phyloP scores from a whole-genome alignment of 768 basidiomycete species.

The Podaxis sp. region DNA sequence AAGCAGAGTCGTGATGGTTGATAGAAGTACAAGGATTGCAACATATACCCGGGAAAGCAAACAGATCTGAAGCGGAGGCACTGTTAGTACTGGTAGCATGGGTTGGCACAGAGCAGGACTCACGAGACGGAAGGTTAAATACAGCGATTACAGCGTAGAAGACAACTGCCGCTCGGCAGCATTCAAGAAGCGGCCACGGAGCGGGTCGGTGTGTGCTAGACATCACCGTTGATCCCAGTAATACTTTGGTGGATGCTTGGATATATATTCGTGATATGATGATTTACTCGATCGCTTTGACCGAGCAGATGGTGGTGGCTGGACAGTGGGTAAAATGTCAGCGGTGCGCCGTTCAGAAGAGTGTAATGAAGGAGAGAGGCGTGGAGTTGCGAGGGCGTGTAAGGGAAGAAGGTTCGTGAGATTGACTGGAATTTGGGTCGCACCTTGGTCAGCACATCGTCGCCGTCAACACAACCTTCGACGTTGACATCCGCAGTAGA shows the following conservation, averaged over 20 bases:
- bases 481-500: not conserved
- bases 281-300: conserved; percentile 20
- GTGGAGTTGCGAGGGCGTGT: not conserved
- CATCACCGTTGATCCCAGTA: conserved; percentile 30
- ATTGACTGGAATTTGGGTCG: not conserved
- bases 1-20: not conserved
- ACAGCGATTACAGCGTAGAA: not conserved
- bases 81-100: no score
- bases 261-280: conserved; percentile 26
- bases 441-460: not conserved
- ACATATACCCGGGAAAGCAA: not conserved
- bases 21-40: conserved; percentile 12
- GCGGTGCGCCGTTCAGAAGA: not conserved
- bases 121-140: not conserved
- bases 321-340: not conserved
- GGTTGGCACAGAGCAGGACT: not conserved
- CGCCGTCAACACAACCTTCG: not conserved
- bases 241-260: conserved; percentile 30
- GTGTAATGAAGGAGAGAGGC: not conserved
- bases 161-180: no score
- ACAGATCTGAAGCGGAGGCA: not conserved
- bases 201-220: not conserved
- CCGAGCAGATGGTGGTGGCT: conserved; percentile 13
- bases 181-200: not conserved
- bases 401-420: not conserved